A percentile compares a stretch with the other conserved stretches of the same genome.
Evolutionary conservation across 345 rosid genomes (phyloP).

Genomic region (Camelina hispida): DNA sequence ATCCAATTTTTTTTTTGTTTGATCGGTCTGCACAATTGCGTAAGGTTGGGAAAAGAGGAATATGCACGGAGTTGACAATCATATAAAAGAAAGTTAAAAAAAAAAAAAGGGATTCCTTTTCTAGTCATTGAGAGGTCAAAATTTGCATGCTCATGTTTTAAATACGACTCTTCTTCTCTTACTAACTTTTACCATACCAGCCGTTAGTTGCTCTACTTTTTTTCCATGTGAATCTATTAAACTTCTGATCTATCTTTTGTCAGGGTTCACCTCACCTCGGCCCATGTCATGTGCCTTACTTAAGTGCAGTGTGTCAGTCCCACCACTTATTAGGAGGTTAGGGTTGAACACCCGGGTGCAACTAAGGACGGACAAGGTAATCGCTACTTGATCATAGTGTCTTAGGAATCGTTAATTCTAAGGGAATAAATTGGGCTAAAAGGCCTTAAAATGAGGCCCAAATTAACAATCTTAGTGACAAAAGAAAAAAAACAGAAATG

Average conservation of each 20-base stretch:
- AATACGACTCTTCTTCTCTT: slow-evolving; percentile 6
- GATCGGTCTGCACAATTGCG: slow-evolving; percentile 21
- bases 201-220: slow-evolving; percentile 10
- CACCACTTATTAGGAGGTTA: neutral
- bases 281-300: neutral
- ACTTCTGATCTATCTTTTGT: neutral
- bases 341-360: neutral
- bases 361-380: neutral
- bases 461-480: neutral
- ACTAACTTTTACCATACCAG: slow-evolving; percentile 11
- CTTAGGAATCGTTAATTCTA: too few species aligned
- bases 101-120: neutral
- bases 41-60: slow-evolving; percentile 31
- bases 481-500: neutral
- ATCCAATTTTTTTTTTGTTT: neutral
- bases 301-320: neutral
- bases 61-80: neutral
- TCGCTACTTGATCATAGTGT: neutral
- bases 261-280: neutral
- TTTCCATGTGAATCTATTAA: slow-evolving; percentile 11
- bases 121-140: slow-evolving; percentile 24
- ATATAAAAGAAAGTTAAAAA: neutral
- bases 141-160: slow-evolving; percentile 13
- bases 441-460: slow-evolving; percentile 20
- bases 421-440: slow-evolving; percentile 16